These are phyloP conservation scores for Sordariomycetes sp. DNA, from an alignment of 2,329 filamentous ascomycete species.

Conservation along the genomic window DNA sequence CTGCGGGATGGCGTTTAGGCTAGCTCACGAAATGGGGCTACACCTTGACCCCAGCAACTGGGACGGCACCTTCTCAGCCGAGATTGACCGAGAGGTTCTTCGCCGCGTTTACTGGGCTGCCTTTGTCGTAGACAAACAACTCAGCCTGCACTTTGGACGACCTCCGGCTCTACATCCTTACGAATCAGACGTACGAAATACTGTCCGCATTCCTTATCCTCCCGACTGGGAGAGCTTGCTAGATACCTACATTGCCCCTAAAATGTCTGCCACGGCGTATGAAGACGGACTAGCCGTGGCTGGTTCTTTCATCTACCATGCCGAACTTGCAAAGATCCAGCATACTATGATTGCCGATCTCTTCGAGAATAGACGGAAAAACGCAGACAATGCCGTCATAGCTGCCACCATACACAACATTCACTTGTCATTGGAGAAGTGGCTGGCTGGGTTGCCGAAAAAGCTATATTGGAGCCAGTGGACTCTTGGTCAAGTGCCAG, in stretches of 20 bases:
- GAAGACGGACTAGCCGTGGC: slow-evolving; percentile 19
- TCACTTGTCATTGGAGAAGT: slow-evolving; percentile 35
- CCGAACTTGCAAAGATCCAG: slow-evolving; percentile 37
- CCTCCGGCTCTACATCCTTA: slow-evolving; percentile 38
- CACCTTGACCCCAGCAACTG: slow-evolving; percentile 42
- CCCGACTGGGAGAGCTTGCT: slow-evolving; percentile 36
- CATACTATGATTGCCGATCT: slow-evolving; percentile 40
- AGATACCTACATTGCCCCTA: slow-evolving; percentile 35
- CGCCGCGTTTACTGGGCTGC: slow-evolving; percentile 41
- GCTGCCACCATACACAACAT: slow-evolving; percentile 33
- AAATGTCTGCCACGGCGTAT: slow-evolving; percentile 4
- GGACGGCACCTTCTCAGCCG: slow-evolving; percentile 26
- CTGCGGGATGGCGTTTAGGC: slow-evolving; percentile 40
- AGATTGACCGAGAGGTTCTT: slow-evolving; percentile 33
- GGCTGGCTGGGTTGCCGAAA: slow-evolving; percentile 33
- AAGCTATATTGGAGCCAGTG: slow-evolving; percentile 42
- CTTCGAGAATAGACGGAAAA: slow-evolving; percentile 35
- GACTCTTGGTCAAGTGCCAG: slow-evolving; percentile 34
- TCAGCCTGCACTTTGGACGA: slow-evolving; percentile 40
- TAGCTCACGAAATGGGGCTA: slow-evolving; percentile 42
- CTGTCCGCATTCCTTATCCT: slow-evolving; percentile 37
- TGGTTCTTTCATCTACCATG: slow-evolving; percentile 35
- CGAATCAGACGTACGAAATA: slow-evolving; percentile 39
- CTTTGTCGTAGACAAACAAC: slow-evolving; percentile 39
- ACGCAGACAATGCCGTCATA: slow-evolving; percentile 27